phyloP scores from a whole-genome alignment of 257 asterid genomes.

The Solanum virginianum region DNA sequence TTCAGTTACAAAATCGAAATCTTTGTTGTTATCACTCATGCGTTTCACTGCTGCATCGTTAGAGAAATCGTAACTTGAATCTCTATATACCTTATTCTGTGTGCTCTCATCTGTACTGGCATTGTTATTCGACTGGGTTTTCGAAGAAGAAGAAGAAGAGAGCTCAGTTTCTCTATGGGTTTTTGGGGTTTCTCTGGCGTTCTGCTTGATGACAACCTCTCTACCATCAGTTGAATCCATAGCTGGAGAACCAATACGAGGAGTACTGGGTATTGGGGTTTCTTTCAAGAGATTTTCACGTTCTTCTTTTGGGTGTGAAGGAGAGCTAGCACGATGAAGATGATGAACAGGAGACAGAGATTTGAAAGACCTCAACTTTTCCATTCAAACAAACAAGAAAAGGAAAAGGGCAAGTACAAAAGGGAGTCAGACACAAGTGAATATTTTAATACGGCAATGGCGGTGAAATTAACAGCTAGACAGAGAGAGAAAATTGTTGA shows the following conservation, averaged over 20 bases:
- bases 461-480: neutral
- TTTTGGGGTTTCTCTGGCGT: neutral
- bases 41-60: slow-evolving; percentile 21
- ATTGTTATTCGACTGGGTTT: neutral
- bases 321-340: neutral
- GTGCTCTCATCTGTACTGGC: neutral
- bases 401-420: neutral
- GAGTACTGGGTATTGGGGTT: neutral
- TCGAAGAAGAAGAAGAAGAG: neutral
- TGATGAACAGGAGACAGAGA: neutral
- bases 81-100: slow-evolving; percentile 17
- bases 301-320: slow-evolving; percentile 8
- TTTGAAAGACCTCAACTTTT: slow-evolving; percentile 20
- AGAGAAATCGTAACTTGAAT: slow-evolving; percentile 39
- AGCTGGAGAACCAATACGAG: neutral
- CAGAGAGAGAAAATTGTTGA: neutral
- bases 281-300: slow-evolving; percentile 10
- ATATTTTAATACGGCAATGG: neutral
- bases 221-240: neutral
- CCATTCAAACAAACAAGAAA: slow-evolving; percentile 3
- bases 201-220: slow-evolving; percentile 8
- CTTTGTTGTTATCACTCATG: slow-evolving; percentile 4
- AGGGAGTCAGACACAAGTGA: neutral
- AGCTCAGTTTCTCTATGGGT: neutral
- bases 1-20: slow-evolving; percentile 32